Conservation (phyloP, 163 green algal species). For the Coccomyxa subellipsoidea region DNA sequence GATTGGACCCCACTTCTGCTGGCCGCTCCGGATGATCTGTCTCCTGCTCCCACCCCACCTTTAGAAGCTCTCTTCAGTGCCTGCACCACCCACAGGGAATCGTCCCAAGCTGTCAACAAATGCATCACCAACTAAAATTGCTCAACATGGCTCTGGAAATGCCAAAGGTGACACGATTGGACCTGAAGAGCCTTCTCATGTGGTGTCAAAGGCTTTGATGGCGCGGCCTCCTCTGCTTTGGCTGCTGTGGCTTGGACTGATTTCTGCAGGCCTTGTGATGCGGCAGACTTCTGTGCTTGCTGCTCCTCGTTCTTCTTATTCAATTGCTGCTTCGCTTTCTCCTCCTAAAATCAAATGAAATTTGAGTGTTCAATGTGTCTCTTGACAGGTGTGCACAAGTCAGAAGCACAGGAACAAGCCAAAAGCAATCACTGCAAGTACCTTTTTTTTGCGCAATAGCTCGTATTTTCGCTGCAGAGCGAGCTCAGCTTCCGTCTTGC, state of each 20-base stretch:
- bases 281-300: neutral
- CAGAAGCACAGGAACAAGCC: neutral
- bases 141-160: no score
- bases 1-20: neutral
- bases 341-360: neutral
- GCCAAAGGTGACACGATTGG: neutral
- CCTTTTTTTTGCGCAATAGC: slow-evolving; percentile 35
- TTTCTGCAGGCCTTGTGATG: neutral
- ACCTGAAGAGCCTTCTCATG: neutral
- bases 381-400: neutral
- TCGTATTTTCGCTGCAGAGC: slow-evolving; percentile 47
- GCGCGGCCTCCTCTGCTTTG: neutral
- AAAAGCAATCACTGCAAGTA: neutral
- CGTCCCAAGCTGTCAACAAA: neutral
- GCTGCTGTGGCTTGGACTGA: neutral
- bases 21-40: neutral
- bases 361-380: neutral
- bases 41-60: neutral
- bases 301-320: neutral
- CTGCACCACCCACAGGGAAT: neutral
- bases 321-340: neutral
- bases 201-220: neutral
- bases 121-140: no score
- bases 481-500: slow-evolving; percentile 30
- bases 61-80: neutral